A percentile compares a stretch with the other conserved stretches of the same genome.
These are phyloP conservation scores for Lolium perenne DNA, from an alignment of 176 grass and related monocot genomes.

Conservation along the genomic window DNA sequence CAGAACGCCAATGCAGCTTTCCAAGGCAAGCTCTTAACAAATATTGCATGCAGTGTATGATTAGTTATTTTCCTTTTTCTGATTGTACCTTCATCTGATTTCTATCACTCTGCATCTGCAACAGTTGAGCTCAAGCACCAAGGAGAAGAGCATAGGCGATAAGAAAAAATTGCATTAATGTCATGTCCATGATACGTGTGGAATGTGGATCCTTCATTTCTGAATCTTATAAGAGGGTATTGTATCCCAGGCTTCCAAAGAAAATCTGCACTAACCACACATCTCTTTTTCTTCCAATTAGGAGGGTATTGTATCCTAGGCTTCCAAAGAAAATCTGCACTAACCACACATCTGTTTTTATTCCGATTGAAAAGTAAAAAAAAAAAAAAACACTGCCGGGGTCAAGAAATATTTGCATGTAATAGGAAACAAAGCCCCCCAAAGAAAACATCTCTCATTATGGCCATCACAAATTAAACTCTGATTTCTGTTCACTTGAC, in stretches of 20 bases:
- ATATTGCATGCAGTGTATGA: too few relatives aligned
- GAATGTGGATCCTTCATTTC: background rate
- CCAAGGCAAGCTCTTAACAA: too few relatives aligned
- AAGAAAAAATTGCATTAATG: too few relatives aligned
- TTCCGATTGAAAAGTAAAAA: background rate
- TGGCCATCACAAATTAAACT: constrained; percentile 7
- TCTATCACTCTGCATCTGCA: too few relatives aligned
- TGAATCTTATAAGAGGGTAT: background rate
- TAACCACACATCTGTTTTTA: background rate
- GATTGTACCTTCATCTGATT: too few relatives aligned
- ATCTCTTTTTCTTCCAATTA: background rate
- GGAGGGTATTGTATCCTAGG: background rate
- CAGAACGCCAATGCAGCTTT: too few relatives aligned
- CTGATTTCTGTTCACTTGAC: background rate
- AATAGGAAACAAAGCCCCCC: background rate
- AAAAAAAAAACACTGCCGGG: background rate
- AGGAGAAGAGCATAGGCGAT: too few relatives aligned
- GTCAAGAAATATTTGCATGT: background rate
- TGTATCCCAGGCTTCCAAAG: background rate
- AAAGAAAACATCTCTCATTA: too few relatives aligned
- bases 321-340: background rate
- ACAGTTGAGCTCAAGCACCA: too few relatives aligned
- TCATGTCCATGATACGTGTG: background rate
- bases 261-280: background rate
- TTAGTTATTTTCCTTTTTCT: too few relatives aligned